Base-by-base conservation (phyloP, 352 stramenopile species). In the Pythium brachiatum region DNA sequence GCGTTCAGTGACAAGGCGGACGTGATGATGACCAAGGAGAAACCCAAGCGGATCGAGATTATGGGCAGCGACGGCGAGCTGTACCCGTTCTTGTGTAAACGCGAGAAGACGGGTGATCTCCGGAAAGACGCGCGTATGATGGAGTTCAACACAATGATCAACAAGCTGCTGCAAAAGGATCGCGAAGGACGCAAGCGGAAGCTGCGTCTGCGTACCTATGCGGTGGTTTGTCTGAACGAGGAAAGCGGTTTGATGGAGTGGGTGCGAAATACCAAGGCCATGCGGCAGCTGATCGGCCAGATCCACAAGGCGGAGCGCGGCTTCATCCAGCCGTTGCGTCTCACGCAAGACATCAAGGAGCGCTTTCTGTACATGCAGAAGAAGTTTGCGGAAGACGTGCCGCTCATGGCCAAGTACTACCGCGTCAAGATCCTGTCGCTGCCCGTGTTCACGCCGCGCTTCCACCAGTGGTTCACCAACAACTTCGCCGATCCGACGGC, bases 131-230 rank as follows among this genome's bases (percentile, higher is more conserved):
- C 96, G 21, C 92, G 97, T 38, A 97, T 99, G 75, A 99, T 99
- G 94, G 98, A 99, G 75, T 97, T 99, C 56, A 99, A 98, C 67
- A 98, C 90, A 57, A 98, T 99, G 66, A 98, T 99, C 50, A 99
- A 99, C 82, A 95, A 98, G 55, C 78, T 99, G n/a, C 86, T 99
- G 57, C 78, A 95, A 38, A 88, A 86, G 59, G 86, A 98, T 66
- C 77, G 75, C 38, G 96, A 96, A 69, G 90, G 84, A 0, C 81
- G 90, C 13, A 92, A 95, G 59, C 86, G 94, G 11, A 96, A 96
- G 58, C 76, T 99, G 6, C 86, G 95, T 18, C 74, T 99, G 32
- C 89, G 97, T 0, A 99, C 98, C 9, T 99, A 99, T 74, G 95
- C 96, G 5, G 98, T 99, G 4, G 96, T 99, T 15, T 99, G 96